These are phyloP conservation scores for Buddleja alternifolia DNA, from an alignment of 257 asterid species.

Conservation along the genomic window DNA sequence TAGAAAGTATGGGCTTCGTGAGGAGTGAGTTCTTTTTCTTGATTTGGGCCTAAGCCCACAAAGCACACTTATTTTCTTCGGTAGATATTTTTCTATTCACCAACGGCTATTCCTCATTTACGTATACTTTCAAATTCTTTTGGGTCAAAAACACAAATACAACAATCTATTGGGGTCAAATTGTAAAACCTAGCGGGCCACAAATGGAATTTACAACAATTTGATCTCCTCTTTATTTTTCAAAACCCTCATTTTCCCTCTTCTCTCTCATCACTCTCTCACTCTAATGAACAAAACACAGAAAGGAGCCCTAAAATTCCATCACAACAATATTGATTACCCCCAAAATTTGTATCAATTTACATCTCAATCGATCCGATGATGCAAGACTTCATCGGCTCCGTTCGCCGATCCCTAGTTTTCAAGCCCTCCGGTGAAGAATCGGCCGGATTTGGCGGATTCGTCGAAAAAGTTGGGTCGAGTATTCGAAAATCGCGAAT, in stretches of 20 bases:
- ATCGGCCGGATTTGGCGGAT: slow-evolving; percentile 71
- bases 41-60: no score
- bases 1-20: no score
- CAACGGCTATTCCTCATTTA: slow-evolving; percentile 36
- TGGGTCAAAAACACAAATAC: slow-evolving; percentile 14
- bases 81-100: no score
- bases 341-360: not conserved
- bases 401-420: slow-evolving; percentile 92
- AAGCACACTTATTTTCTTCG: no score
- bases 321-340: not conserved
- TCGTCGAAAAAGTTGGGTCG: slow-evolving; percentile 92
- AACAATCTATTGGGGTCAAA: not conserved
- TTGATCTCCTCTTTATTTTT: slow-evolving; percentile 37
- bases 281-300: slow-evolving; percentile 41
- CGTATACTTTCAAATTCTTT: slow-evolving; percentile 25
- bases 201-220: not conserved
- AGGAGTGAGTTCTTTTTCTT: no score
- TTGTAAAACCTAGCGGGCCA: not conserved
- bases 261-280: slow-evolving; percentile 31
- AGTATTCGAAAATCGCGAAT: slow-evolving; percentile 90
- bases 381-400: slow-evolving; percentile 93
- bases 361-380: slow-evolving; percentile 26
- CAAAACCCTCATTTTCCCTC: slow-evolving; percentile 52
- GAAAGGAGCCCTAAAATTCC: slow-evolving; percentile 32
- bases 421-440: slow-evolving; percentile 77